Evolutionary conservation across 1,284 basidiomycete genomes (phyloP).

Genomic region (Tilletia setariae): DNA sequence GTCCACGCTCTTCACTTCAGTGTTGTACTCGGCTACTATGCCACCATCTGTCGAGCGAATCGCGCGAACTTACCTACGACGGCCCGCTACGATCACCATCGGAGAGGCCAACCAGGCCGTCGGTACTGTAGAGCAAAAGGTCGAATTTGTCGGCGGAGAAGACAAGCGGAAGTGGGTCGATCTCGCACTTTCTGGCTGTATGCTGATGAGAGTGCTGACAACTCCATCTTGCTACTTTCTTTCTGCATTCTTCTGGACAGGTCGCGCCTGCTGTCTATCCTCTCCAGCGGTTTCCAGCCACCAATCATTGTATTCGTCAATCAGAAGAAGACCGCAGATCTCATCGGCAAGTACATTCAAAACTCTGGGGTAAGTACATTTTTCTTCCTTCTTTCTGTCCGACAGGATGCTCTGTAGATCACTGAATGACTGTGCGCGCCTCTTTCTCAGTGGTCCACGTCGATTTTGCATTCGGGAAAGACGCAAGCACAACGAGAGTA

Average conservation of each 20-base stretch:
- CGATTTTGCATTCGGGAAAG: slow-evolving; percentile 93
- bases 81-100: slow-evolving; percentile 92
- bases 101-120: slow-evolving; percentile 96
- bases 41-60: slow-evolving; percentile 90
- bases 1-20: slow-evolving; percentile 56
- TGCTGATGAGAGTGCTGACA: not conserved
- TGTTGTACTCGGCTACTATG: slow-evolving; percentile 98
- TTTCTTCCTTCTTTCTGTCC: slow-evolving; percentile 13
- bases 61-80: slow-evolving; percentile 85
- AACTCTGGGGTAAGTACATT: slow-evolving; percentile 62
- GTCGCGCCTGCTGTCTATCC: slow-evolving; percentile 78
- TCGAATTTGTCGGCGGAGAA: slow-evolving; percentile 87
- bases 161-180: slow-evolving; percentile 85
- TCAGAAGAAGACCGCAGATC: slow-evolving; percentile 97
- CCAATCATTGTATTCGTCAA: slow-evolving; percentile 99
- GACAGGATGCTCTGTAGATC: not conserved
- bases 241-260: slow-evolving; percentile 55
- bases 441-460: slow-evolving; percentile 65
- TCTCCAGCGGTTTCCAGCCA: slow-evolving; percentile 76
- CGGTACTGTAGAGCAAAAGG: slow-evolving; percentile 92
- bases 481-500: slow-evolving; percentile 95
- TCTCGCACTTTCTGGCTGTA: not conserved
- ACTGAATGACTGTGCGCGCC: slow-evolving; percentile 2
- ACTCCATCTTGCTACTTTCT: not conserved
- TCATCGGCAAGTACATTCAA: slow-evolving; percentile 85